Percentiles rank a stretch among this genome's conserved stretches.
phyloP scores from a whole-genome alignment of 306 rosid species.

The Crataegus laevigata region DNA sequence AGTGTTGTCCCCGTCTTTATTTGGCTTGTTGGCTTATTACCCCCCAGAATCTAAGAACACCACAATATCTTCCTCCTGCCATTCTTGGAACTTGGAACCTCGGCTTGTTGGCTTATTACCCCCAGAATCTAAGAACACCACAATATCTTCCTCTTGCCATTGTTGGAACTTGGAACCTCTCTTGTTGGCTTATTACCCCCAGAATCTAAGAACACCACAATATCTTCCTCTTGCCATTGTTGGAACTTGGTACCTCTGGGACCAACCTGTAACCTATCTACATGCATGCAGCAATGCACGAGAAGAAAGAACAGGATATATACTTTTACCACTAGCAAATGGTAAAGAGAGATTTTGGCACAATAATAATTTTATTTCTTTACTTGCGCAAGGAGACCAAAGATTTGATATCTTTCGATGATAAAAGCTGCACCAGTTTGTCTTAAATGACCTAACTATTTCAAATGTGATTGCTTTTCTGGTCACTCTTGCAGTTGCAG shows the following conservation, averaged over 20 bases:
- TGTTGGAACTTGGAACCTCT: not conserved
- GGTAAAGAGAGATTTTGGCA: not conserved
- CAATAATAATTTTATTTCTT: not conserved
- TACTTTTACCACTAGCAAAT: not conserved
- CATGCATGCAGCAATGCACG: not conserved
- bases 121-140: too few relatives aligned
- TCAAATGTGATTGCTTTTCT: not conserved
- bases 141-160: not conserved
- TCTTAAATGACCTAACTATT: not conserved
- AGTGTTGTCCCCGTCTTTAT: too few relatives aligned
- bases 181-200: too few relatives aligned
- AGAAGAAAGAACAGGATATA: not conserved
- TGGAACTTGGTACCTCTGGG: not conserved
- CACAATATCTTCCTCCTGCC: too few relatives aligned
- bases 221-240: not conserved
- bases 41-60: too few relatives aligned
- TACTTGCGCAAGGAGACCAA: not conserved
- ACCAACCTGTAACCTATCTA: not conserved
- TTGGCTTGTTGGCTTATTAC: too few relatives aligned
- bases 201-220: too few relatives aligned
- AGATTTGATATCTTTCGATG: not conserved
- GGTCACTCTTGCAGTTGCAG: not conserved
- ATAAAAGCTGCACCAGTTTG: conserved; percentile 4
- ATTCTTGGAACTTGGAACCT: too few relatives aligned
- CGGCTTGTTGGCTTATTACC: too few relatives aligned